phyloP scores from a whole-genome alignment of 768 basidiomycete species.

The Albatrellus ellisii region DNA sequence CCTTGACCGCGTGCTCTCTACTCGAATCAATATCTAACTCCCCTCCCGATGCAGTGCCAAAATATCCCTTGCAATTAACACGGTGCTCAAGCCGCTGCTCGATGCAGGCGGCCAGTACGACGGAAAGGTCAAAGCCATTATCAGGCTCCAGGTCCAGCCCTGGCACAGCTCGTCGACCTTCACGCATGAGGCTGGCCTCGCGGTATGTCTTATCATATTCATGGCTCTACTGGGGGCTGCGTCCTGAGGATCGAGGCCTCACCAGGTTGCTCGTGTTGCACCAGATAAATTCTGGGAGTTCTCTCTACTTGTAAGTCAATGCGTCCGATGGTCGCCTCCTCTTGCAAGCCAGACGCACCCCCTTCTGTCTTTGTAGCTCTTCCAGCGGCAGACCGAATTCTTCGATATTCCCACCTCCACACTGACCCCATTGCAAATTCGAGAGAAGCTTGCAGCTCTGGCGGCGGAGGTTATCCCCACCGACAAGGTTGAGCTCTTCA shows the following conservation, averaged over 20 bases:
- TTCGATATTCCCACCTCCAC: slow-evolving; percentile 63
- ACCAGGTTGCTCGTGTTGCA: slow-evolving; percentile 53
- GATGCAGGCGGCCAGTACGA: slow-evolving; percentile 45
- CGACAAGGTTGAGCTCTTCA: slow-evolving; percentile 37
- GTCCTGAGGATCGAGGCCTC: neutral
- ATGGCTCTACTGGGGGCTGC: neutral
- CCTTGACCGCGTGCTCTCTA: neutral
- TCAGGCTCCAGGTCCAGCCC: slow-evolving; percentile 61
- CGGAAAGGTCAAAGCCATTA: slow-evolving; percentile 63
- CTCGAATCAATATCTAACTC: neutral
- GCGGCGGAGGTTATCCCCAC: slow-evolving; percentile 35
- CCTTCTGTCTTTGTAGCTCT: slow-evolving; percentile 36
- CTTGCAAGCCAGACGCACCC: neutral
- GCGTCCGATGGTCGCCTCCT: neutral
- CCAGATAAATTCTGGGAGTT: slow-evolving; percentile 77
- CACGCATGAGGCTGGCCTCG: slow-evolving; percentile 72
- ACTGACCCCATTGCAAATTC: slow-evolving; percentile 57
- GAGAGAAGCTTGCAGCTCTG: slow-evolving; percentile 55
- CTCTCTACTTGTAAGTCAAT: slow-evolving; percentile 40
- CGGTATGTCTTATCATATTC: slow-evolving; percentile 30
- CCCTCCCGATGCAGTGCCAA: slow-evolving; percentile 33
- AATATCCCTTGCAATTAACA: slow-evolving; percentile 44
- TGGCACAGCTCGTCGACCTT: slow-evolving; percentile 73
- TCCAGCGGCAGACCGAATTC: slow-evolving; percentile 63
- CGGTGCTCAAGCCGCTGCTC: slow-evolving; percentile 45